Base-by-base conservation (phyloP, 2,329 filamentous ascomycete genomes). In the Calonectria ilicicola region DNA sequence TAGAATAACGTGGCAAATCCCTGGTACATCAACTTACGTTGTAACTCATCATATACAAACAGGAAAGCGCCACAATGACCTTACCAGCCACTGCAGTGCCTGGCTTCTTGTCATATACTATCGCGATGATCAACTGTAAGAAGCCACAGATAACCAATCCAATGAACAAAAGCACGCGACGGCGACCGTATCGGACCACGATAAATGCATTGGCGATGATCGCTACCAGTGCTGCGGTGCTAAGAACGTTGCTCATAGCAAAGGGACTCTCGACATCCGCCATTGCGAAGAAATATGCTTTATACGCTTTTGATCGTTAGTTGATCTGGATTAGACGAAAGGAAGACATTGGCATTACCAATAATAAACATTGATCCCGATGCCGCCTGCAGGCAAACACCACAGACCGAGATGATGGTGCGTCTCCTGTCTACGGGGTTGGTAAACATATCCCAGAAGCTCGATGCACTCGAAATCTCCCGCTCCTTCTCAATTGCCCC, bases 221-320 rank as follows among this genome's bases (percentile, higher is more conserved):
- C 1, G 76, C 75, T 2, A 77, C 65, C n/a, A 78, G 49, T 0
- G 72, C 76, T 12, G 75, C 75, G 10, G 69, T 78, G n/a, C 76
- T 78, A 0, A 78, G 72, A 12, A 78, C 77, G 3, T 77, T 78
- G 12, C 70, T 76, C 76, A 78, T 78, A 0, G 77, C 77, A 19
- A 78, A 78, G 0, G 77, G 77, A 51, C 74, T 74, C 7, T 76
- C 65, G 0, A 78, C 75, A 15, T 77, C 44, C 0, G 77, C 77
- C 76, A 78, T 78, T 1, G 76, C 74, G 2, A 78, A 78, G 49
- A 78, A 78, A 15, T 78, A 78, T 1, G 77, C 77, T 14, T 78
- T 78, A 14, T 78, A 78, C 2, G 76, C 76, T 78, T 8, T 8
- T 5, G 2, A 3, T 9, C 15, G 2, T 69, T 10, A 68, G 65